A percentile compares a stretch with the other conserved stretches of the same genome.
Conservation (phyloP, 139 green algal genomes). For the Medakamo hakoo region DNA sequence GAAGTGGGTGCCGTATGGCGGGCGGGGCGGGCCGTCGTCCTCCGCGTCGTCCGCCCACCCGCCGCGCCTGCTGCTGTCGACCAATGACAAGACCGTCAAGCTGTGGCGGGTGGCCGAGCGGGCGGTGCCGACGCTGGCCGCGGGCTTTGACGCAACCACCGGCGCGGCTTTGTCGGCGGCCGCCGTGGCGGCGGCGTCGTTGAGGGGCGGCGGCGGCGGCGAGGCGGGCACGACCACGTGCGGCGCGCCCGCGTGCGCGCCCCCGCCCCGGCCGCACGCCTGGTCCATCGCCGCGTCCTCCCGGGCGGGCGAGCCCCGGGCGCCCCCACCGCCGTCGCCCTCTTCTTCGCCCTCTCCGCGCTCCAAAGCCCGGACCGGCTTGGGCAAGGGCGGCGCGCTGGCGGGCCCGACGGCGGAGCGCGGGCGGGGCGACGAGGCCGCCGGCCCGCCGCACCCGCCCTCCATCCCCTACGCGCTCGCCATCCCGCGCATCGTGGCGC, state of each 20-base stretch:
- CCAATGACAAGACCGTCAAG: constrained; percentile 99
- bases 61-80: constrained; percentile 61
- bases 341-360: neutral
- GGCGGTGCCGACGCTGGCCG: constrained; percentile 4
- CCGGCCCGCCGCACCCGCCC: too few species aligned
- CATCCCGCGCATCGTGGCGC: constrained; percentile 13
- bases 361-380: constrained; percentile 23
- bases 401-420: neutral
- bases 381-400: constrained; percentile 26
- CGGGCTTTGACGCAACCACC: neutral
- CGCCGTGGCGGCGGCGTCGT: neutral
- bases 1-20: constrained; percentile 48
- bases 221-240: neutral
- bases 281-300: constrained; percentile 7
- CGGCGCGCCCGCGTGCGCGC: neutral
- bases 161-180: neutral
- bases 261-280: too few species aligned
- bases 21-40: too few species aligned
- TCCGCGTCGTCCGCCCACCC: constrained; percentile 1
- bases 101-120: constrained; percentile 76
- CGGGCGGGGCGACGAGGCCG: neutral
- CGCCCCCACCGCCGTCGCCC: neutral
- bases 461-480: constrained; percentile 22
- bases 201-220: neutral
- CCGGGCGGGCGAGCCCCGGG: neutral